These are phyloP conservation scores for Fusarium coffeatum DNA, from an alignment of 2,329 filamentous ascomycete genomes.

Conservation along the genomic window DNA sequence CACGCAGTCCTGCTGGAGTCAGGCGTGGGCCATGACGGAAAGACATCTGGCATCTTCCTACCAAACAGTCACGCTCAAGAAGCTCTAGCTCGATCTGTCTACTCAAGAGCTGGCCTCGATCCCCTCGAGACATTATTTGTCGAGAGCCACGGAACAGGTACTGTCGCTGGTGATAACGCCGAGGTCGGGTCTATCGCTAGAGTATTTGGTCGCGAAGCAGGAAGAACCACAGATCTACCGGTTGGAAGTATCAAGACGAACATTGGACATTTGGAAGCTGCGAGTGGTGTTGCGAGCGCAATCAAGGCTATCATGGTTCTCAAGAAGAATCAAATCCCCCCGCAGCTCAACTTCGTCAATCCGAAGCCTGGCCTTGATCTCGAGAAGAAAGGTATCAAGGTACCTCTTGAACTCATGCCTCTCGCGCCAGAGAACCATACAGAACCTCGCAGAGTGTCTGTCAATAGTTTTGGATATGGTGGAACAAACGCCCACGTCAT, in stretches of 20 bases:
- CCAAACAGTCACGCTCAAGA: conserved; percentile 5
- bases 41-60: conserved; percentile 20
- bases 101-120: neutral
- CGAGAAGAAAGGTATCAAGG: conserved; percentile 9
- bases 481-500: conserved; percentile 17
- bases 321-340: conserved; percentile 21
- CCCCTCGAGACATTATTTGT: conserved; percentile 3
- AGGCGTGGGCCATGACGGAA: conserved; percentile 31
- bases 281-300: conserved; percentile 15
- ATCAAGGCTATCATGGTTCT: conserved; percentile 29
- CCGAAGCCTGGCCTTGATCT: conserved; percentile 3
- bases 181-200: conserved; percentile 10
- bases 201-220: conserved; percentile 7
- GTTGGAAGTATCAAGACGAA: conserved; percentile 32
- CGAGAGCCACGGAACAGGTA: conserved; percentile 22
- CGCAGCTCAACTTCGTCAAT: conserved; percentile 14
- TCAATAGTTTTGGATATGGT: conserved; percentile 18
- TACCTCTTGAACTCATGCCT: conserved; percentile 2
- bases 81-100: neutral
- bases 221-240: neutral
- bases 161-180: conserved; percentile 11
- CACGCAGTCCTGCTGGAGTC: conserved; percentile 28
- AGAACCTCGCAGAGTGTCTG: neutral
- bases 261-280: conserved; percentile 22
- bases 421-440: neutral